A percentile compares a stretch with the other conserved stretches of the same genome.
These are phyloP conservation scores for Dactylellina drechsleri DNA, from an alignment of 2,329 filamentous ascomycete genomes.

Conservation along the genomic window DNA sequence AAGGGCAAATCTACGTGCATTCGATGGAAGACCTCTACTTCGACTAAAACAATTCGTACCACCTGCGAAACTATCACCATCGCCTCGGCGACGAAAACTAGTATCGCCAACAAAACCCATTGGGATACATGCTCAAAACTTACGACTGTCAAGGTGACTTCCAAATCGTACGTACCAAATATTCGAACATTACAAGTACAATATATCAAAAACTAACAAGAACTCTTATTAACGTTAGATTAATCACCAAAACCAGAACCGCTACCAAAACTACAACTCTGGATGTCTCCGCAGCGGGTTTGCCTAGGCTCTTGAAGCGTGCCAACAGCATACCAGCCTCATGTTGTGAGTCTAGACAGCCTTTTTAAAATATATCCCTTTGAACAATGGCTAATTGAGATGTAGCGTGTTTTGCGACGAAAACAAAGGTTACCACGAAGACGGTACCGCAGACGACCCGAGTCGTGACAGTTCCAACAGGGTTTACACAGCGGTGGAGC, in stretches of 20 bases:
- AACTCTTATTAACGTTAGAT: not conserved
- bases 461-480: not conserved
- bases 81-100: not conserved
- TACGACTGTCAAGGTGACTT: not conserved
- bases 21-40: constrained; percentile 3
- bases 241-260: not conserved
- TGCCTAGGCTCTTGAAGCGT: not conserved
- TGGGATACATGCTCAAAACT: not conserved
- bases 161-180: not conserved
- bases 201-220: not conserved
- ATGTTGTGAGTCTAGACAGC: not conserved
- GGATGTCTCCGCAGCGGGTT: not conserved
- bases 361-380: not conserved
- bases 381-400: not conserved
- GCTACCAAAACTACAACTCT: not conserved
- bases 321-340: not conserved
- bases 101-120: not conserved
- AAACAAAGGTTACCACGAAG: not conserved
- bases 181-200: not conserved
- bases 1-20: constrained; percentile 6
- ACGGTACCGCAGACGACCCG: not conserved
- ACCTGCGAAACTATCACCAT: not conserved
- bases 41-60: constrained; percentile 3
- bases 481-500: not conserved
- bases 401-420: not conserved